Conservation (phyloP, 192 early-diverging fungal species). For the Coemansia sp. region DNA sequence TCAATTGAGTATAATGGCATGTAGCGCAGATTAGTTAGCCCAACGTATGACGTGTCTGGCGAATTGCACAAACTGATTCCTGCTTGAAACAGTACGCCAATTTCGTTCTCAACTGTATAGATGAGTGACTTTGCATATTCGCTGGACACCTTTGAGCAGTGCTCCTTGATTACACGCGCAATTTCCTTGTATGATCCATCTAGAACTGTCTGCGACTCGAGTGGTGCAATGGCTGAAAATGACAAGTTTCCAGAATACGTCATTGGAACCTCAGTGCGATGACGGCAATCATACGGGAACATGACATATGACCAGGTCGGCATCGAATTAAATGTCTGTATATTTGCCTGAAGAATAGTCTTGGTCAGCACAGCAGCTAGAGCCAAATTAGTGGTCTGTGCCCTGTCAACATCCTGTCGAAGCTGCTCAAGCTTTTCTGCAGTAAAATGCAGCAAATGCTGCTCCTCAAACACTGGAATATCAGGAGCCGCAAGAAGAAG, state of each 20-base stretch:
- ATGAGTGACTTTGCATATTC: slow-evolving; percentile 34
- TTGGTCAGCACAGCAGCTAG: slow-evolving; percentile 27
- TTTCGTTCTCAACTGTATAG: slow-evolving; percentile 28
- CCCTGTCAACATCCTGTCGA: slow-evolving; percentile 30
- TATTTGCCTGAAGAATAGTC: slow-evolving; percentile 25
- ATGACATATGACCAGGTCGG: slow-evolving; percentile 29
- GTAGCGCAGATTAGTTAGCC: slow-evolving; percentile 31
- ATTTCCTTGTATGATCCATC: slow-evolving; percentile 20
- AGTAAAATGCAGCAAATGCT: slow-evolving; percentile 43
- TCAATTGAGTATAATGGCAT: slow-evolving; percentile 34
- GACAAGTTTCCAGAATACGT: slow-evolving; percentile 38
- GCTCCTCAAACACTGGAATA: slow-evolving; percentile 15
- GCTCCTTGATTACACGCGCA: slow-evolving; percentile 26
- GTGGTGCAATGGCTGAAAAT: slow-evolving; percentile 21
- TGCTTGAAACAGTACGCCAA: slow-evolving; percentile 33
- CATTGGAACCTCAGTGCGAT: slow-evolving; percentile 21
- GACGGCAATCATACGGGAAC: slow-evolving; percentile 38
- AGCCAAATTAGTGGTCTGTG: slow-evolving; percentile 19
- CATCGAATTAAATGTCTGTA: slow-evolving; percentile 8
- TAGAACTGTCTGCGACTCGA: slow-evolving; percentile 6
- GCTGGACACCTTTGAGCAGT: slow-evolving; percentile 17
- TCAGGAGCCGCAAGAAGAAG: slow-evolving; percentile 40
- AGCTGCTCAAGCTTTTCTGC: slow-evolving; percentile 25
- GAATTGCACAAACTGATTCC: slow-evolving; percentile 33
- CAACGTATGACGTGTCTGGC: slow-evolving; percentile 26